A percentile compares a stretch with the other conserved stretches of the same genome.
phyloP scores from a whole-genome alignment of 2,329 filamentous ascomycete species.

The Ambrosiella xylebori region DNA sequence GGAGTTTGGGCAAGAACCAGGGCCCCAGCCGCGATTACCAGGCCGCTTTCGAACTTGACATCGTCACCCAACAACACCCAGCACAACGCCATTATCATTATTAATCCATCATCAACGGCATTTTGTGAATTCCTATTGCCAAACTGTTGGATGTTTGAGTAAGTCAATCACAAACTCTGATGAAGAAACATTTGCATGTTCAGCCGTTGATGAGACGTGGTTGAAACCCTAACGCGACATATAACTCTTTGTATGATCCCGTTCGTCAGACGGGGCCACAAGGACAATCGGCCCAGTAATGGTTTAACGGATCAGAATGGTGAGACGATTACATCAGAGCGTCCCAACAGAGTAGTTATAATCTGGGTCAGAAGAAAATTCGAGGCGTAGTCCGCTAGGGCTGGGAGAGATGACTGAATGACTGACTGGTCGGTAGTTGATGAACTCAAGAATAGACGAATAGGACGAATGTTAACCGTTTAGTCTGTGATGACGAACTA shows the following conservation, averaged over 20 bases:
- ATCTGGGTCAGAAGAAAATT: neutral
- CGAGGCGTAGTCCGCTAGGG: neutral
- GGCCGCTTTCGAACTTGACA: neutral
- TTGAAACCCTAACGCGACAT: neutral
- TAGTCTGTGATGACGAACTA: too few species aligned
- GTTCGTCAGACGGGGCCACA: neutral
- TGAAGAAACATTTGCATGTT: too few species aligned
- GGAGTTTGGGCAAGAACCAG: neutral
- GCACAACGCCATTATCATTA: too few species aligned
- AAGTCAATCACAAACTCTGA: too few species aligned
- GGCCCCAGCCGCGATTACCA: neutral
- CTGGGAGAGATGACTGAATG: neutral
- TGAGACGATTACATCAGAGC: neutral
- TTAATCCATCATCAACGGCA: too few species aligned
- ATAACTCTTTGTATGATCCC: neutral
- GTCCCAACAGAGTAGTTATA: neutral
- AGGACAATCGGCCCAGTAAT: neutral
- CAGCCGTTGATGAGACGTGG: neutral
- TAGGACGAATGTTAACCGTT: too few species aligned
- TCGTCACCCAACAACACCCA: too few species aligned
- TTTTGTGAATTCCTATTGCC: too few species aligned
- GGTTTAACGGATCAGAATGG: neutral
- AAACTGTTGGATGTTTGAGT: too few species aligned
- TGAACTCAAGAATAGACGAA: too few species aligned
- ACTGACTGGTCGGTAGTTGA: too few species aligned